These are phyloP conservation scores for Castanea crenata DNA, from an alignment of 306 rosid genomes.

Conservation along the genomic window DNA sequence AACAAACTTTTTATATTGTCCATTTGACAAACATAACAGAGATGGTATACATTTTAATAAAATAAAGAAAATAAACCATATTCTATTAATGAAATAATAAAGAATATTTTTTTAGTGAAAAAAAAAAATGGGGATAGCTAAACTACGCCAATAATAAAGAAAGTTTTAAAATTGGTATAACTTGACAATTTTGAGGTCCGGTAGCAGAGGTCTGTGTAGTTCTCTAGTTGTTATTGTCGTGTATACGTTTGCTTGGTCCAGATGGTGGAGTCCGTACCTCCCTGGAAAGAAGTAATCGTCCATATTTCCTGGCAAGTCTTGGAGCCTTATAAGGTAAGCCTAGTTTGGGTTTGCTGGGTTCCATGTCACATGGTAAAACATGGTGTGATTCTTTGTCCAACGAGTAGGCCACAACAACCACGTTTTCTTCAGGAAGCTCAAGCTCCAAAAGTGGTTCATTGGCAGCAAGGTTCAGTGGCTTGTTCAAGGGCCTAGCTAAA, in stretches of 20 bases:
- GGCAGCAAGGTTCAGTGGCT: background rate
- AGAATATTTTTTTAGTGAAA: too few relatives aligned
- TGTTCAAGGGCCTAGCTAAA: slow-evolving; percentile 33
- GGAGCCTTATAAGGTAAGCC: background rate
- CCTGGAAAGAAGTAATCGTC: slow-evolving; percentile 58
- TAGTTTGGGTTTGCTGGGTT: background rate
- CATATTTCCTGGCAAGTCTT: slow-evolving; percentile 30
- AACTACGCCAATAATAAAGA: too few relatives aligned
- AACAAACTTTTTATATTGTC: too few relatives aligned
- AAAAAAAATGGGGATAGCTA: too few relatives aligned
- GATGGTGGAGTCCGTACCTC: slow-evolving; percentile 42
- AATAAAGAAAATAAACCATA: too few relatives aligned
- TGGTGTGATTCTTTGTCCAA: background rate
- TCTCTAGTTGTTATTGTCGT: slow-evolving; percentile 17
- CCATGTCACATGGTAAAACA: slow-evolving; percentile 13
- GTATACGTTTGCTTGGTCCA: slow-evolving; percentile 61
- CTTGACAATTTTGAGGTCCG: too few relatives aligned
- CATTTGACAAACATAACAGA: too few relatives aligned
- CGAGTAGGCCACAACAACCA: background rate
- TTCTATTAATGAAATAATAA: too few relatives aligned
- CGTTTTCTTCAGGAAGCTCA: slow-evolving; percentile 24
- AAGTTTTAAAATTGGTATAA: too few relatives aligned
- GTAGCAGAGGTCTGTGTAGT: background rate
- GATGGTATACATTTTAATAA: background rate
- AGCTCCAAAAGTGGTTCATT: slow-evolving; percentile 1